These are phyloP conservation scores for Acidomyces sp. DNA, from an alignment of 495 filamentous ascomycete species.

Conservation along the genomic window DNA sequence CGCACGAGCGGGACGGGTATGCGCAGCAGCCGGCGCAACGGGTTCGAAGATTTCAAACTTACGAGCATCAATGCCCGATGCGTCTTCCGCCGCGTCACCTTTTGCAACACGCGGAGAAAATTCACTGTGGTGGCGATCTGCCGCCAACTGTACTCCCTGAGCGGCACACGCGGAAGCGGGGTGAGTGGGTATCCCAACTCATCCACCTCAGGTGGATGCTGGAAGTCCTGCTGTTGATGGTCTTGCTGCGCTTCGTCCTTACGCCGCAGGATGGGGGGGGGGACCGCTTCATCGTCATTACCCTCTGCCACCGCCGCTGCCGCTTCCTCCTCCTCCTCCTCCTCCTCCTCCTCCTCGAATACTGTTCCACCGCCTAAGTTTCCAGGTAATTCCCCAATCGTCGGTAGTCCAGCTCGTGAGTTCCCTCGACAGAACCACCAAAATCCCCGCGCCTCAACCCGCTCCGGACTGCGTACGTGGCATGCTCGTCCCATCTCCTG, in stretches of 20 bases:
- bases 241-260: background rate
- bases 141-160: slow-evolving; percentile 81
- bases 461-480: slow-evolving; percentile 72
- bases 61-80: slow-evolving; percentile 88
- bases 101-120: slow-evolving; percentile 88
- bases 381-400: background rate
- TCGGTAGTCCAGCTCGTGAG: slow-evolving; percentile 17
- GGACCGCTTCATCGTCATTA: background rate
- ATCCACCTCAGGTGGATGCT: slow-evolving; percentile 63
- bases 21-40: slow-evolving; percentile 78
- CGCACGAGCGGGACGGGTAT: slow-evolving; percentile 78
- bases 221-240: background rate
- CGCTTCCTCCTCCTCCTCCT: slow-evolving; percentile 35
- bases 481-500: slow-evolving; percentile 82
- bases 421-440: slow-evolving; percentile 63
- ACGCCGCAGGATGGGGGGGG: slow-evolving; percentile 7
- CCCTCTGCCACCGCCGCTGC: background rate
- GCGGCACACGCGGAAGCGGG: slow-evolving; percentile 54
- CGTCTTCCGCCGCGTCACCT: slow-evolving; percentile 86
- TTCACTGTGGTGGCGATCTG: slow-evolving; percentile 92
- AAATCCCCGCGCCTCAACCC: slow-evolving; percentile 74
- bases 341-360: slow-evolving; percentile 25
- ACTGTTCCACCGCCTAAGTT: slow-evolving; percentile 6
- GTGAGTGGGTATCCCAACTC: slow-evolving; percentile 63
- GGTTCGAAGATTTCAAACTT: slow-evolving; percentile 82